Conservation (phyloP, 2,329 filamentous ascomycete species). For the Pseudocercospora macadamiae region DNA sequence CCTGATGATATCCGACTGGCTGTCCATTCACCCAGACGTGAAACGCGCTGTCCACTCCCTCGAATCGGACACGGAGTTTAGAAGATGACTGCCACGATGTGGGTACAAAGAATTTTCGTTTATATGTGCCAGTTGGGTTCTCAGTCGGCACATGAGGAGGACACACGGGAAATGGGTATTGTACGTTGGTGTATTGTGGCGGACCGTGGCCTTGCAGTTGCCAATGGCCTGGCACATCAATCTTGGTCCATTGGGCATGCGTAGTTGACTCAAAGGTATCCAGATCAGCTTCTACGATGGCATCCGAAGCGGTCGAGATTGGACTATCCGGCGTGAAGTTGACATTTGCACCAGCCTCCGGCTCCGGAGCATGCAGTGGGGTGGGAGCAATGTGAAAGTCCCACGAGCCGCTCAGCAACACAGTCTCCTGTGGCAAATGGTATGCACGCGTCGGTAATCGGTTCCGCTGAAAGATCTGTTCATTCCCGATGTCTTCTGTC, state of each 20-base stretch:
- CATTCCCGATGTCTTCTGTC: conserved; percentile 14
- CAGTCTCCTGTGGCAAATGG: conserved; percentile 14
- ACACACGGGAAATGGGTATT: conserved; percentile 66
- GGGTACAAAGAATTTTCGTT: conserved; percentile 58
- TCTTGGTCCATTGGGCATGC: conserved; percentile 49
- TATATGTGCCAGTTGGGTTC: conserved; percentile 66
- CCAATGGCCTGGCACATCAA: conserved; percentile 69
- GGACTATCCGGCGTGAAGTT: conserved; percentile 5
- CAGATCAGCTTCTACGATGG: background rate
- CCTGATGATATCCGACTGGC: conserved; percentile 68
- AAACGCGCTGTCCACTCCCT: conserved; percentile 71
- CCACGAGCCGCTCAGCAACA: conserved; percentile 23
- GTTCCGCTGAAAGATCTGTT: conserved; percentile 22
- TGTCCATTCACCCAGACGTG: conserved; percentile 68
- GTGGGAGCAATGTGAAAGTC: conserved; percentile 22
- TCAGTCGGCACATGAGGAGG: conserved; percentile 64
- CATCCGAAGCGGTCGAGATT: background rate
- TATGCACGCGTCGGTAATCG: conserved; percentile 21
- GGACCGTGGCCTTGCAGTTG: conserved; percentile 70
- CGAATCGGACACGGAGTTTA: conserved; percentile 66
- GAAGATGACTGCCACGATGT: conserved; percentile 46
- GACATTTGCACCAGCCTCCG: background rate
- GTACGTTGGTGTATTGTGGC: conserved; percentile 69
- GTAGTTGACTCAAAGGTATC: background rate
- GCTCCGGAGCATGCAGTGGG: conserved; percentile 19